Conservation (phyloP, 176 grass and related monocot species). For the Thinopyrum elongatum region DNA sequence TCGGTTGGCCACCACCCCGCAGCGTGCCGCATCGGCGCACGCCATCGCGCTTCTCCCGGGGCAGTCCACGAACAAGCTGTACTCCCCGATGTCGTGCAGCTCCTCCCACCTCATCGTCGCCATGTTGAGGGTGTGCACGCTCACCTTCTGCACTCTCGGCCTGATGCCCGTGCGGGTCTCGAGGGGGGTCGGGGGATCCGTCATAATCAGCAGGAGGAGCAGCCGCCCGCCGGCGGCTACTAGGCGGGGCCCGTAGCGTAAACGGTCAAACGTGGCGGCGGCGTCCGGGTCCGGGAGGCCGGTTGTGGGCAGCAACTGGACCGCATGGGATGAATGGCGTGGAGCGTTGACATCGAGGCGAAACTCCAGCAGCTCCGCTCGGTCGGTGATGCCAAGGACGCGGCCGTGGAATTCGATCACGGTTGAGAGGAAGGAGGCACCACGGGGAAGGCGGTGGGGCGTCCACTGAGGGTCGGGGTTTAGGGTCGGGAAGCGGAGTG, state of each 20-base stretch:
- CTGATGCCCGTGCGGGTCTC: background rate
- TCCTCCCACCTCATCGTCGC: conserved; percentile 1
- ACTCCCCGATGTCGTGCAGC: background rate
- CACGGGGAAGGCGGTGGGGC: background rate
- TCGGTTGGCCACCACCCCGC: background rate
- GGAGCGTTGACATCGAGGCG: background rate
- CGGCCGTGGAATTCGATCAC: background rate
- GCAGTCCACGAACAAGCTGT: conserved; percentile 21
- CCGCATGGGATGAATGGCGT: background rate
- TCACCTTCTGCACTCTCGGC: background rate
- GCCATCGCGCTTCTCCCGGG: background rate
- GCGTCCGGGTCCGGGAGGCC: background rate
- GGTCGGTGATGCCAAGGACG: background rate
- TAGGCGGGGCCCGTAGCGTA: background rate
- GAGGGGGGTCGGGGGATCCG: background rate
- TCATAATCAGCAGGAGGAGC: background rate
- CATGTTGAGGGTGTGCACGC: background rate
- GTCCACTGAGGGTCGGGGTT: background rate
- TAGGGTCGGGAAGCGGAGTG: background rate
- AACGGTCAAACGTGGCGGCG: background rate
- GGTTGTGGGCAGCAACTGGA: background rate
- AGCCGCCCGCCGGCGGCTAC: background rate
- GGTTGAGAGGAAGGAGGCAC: too few species aligned
- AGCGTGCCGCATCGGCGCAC: background rate
- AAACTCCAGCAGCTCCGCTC: background rate